These are phyloP conservation scores for Trametes cingulata DNA, from an alignment of 768 basidiomycete genomes.

Conservation along the genomic window DNA sequence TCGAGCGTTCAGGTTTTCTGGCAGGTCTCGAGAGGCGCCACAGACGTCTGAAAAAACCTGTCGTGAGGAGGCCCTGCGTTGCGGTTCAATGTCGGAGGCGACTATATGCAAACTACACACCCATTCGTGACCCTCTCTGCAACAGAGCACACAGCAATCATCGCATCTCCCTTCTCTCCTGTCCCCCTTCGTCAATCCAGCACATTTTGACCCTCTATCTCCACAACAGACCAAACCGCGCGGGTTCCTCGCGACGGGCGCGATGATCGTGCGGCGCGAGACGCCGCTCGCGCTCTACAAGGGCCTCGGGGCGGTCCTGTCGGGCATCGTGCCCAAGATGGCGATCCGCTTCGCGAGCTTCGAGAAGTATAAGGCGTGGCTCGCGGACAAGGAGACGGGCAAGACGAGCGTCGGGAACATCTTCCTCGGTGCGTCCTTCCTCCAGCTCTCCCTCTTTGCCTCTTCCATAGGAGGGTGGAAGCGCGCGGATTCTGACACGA, in stretches of 20 bases:
- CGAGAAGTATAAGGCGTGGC: conserved; percentile 86
- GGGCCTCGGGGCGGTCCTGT: conserved; percentile 93
- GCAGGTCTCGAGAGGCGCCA: no score
- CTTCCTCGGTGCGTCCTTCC: conserved; percentile 69
- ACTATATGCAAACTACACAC: no score
- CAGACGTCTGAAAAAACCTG: no score
- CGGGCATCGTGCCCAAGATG: conserved; percentile 99
- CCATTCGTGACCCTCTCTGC: no score
- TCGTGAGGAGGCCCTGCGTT: no score
- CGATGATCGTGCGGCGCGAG: conserved; percentile 85
- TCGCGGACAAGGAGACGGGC: conserved; percentile 77
- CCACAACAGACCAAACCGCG: conserved; percentile 77
- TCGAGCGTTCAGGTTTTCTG: no score
- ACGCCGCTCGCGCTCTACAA: conserved; percentile 97
- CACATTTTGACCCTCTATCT: neutral
- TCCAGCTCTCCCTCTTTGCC: neutral
- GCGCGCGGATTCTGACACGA: neutral
- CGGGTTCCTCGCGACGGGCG: conserved; percentile 90
- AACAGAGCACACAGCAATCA: no score
- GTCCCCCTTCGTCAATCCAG: no score
- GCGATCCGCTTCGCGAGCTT: conserved; percentile 98
- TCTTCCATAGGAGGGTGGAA: neutral
- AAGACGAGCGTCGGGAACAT: conserved; percentile 77
- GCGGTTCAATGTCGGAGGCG: no score
- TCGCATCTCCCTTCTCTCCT: no score